phyloP scores from a whole-genome alignment of 192 early-diverging fungal species.

The Umbelopsis vinacea region DNA sequence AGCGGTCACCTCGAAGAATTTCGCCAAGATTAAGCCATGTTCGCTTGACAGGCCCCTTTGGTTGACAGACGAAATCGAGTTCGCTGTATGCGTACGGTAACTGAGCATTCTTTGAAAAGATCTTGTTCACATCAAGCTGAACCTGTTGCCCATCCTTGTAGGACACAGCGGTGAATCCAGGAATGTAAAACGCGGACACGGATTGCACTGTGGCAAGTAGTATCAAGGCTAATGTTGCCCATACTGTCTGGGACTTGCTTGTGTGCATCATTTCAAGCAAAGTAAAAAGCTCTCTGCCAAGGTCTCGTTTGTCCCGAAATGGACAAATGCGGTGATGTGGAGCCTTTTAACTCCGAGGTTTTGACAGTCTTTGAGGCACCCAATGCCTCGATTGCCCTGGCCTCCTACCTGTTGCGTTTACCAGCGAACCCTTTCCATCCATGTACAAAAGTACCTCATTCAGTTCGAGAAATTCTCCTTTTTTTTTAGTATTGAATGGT shows the following conservation, averaged over 20 bases:
- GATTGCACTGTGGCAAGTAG: background rate
- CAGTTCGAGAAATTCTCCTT: too few species aligned
- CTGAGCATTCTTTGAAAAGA: conserved; percentile 66
- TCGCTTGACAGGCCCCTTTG: conserved; percentile 38
- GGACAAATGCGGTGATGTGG: background rate
- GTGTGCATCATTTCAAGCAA: background rate
- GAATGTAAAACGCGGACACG: conserved; percentile 11
- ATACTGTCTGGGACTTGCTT: background rate
- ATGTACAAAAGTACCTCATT: too few species aligned
- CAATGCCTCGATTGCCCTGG: too few species aligned
- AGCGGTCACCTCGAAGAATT: conserved; percentile 69
- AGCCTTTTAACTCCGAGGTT: too few species aligned
- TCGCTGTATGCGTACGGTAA: conserved; percentile 69
- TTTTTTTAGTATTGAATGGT: too few species aligned
- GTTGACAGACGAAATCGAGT: conserved; percentile 63
- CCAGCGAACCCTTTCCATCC: too few species aligned
- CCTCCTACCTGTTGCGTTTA: too few species aligned
- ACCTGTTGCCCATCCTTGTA: conserved; percentile 51
- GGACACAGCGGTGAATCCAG: background rate
- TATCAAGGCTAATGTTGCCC: background rate
- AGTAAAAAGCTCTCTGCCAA: conserved; percentile 3
- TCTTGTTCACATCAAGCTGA: conserved; percentile 65
- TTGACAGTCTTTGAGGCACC: too few species aligned
- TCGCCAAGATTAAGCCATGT: conserved; percentile 62
- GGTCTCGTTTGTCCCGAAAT: conserved; percentile 4